Evolutionary conservation across 1,284 basidiomycete species (phyloP).

Genomic region (Blastosporella zonata): DNA sequence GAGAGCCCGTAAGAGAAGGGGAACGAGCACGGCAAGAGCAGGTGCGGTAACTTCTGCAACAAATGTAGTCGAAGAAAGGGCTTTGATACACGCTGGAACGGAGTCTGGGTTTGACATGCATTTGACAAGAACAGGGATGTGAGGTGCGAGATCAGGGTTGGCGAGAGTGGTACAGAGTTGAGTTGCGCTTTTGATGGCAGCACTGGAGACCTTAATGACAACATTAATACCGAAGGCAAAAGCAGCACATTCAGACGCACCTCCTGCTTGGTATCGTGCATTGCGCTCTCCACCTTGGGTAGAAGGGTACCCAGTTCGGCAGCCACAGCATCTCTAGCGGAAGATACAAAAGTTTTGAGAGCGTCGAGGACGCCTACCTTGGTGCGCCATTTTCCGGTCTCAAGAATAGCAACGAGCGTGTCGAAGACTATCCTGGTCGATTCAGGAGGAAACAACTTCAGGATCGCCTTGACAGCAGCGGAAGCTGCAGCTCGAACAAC

Average conservation of each 20-base stretch:
- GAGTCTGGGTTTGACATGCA: conserved; percentile 91
- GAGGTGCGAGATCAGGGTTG: conserved; percentile 91
- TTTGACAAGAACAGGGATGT: conserved; percentile 89
- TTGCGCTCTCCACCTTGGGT: conserved; percentile 85
- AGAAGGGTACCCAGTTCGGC: conserved; percentile 81
- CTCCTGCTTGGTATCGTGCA: conserved; percentile 98
- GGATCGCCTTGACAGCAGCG: conserved; percentile 80
- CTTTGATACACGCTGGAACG: conserved; percentile 94
- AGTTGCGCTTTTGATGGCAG: conserved; percentile 92
- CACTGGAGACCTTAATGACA: conserved; percentile 72
- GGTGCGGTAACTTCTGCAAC: conserved; percentile 97
- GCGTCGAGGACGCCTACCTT: conserved; percentile 95
- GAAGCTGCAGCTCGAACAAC: conserved; percentile 84
- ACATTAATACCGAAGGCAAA: background rate
- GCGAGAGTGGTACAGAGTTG: conserved; percentile 89
- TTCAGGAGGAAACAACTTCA: conserved; percentile 85
- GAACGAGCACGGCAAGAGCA: conserved; percentile 94
- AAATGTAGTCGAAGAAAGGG: conserved; percentile 91
- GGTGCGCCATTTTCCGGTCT: conserved; percentile 90
- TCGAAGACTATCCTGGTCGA: conserved; percentile 76
- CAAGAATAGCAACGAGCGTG: conserved; percentile 70
- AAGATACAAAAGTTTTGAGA: conserved; percentile 69
- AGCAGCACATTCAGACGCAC: conserved; percentile 35
- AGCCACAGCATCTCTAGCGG: conserved; percentile 81
- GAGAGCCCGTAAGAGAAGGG: conserved; percentile 87